Base-by-base conservation (phyloP, 1,139 yeast species). In the Yamadazyma diospyri region DNA sequence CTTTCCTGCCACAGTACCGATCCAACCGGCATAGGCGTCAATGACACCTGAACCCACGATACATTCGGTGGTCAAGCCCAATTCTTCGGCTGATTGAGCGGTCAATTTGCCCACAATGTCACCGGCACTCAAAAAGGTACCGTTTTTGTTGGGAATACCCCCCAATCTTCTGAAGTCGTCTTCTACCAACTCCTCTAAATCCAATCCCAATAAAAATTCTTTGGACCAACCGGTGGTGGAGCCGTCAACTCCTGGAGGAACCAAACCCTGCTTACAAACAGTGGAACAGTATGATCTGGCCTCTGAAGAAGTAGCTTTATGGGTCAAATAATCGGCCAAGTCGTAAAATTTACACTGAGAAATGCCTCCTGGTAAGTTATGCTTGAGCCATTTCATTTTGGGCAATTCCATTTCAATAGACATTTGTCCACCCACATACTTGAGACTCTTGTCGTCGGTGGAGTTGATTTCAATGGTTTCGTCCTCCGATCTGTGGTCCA, bases 1-100 rank as follows among this genome's bases (percentile, higher is more conserved):
- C 47, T 80, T 78, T 2, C 94, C 95, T 19, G 97, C 98, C 37
- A 89, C 96, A 0, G 98, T 92, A 37, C 98, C 98, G 38, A 92
- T 78, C 97, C 97, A 92, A 33, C 98, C 98, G 7, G 97, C 95
- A 53, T 92, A 92, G 9, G 97, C 97, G 57, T 92, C 98, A 51
- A 92, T 92, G 23, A 92, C 95, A 47, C 96, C 97, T 2, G 94
- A 80, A 6, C 96, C 97, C 25, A 92, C 97, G 25, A 80, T 77
- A 61, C 94, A 84, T 35, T 73, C 72, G 17, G 82, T 72, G 9
- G 92, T 74, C 42, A 92, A 71, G 3, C 97, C 97, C 51, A 92
- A 69, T 35, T 86, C 88, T 29, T 71, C 73, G n/a, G 97, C 97
- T 2, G 95, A 76, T 31, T 62, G 50, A 13, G 64, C 61, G 16